A percentile compares a stretch with the other conserved stretches of the same genome.
These are phyloP conservation scores for Solanum hybrid DNA, from an alignment of 305 asterid species.

Conservation along the genomic window DNA sequence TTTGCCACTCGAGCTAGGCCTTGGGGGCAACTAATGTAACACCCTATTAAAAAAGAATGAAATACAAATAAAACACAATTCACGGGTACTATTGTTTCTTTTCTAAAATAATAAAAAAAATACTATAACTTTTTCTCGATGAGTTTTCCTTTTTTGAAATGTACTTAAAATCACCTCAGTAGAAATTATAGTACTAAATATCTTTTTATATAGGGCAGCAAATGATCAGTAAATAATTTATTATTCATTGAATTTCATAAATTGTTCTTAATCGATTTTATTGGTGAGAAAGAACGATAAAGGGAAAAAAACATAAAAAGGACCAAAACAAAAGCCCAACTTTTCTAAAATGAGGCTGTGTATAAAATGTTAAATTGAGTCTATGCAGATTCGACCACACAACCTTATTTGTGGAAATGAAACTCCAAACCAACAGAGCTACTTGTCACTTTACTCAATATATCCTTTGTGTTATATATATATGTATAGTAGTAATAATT, in stretches of 20 bases:
- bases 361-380: not conserved
- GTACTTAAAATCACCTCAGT: not conserved
- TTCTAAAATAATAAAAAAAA: not conserved
- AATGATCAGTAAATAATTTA: not conserved
- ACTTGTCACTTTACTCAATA: not conserved
- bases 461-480: not conserved
- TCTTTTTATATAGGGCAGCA: not conserved
- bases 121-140: not conserved
- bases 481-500: not conserved
- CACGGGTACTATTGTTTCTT: not conserved
- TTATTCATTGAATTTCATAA: not conserved
- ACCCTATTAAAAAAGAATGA: not conserved
- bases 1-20: not conserved
- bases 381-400: not conserved
- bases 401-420: not conserved
- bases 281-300: not conserved
- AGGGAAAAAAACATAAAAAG: not conserved
- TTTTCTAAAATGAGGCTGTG: not conserved
- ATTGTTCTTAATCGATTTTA: not conserved
- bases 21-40: not conserved
- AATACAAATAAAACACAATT: not conserved
- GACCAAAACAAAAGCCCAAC: not conserved
- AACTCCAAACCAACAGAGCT: not conserved
- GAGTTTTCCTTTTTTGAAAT: not conserved
- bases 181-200: not conserved